Evolutionary conservation across 169 alveolate genomes (phyloP).

Genomic region (Plasmodium fragile): DNA sequence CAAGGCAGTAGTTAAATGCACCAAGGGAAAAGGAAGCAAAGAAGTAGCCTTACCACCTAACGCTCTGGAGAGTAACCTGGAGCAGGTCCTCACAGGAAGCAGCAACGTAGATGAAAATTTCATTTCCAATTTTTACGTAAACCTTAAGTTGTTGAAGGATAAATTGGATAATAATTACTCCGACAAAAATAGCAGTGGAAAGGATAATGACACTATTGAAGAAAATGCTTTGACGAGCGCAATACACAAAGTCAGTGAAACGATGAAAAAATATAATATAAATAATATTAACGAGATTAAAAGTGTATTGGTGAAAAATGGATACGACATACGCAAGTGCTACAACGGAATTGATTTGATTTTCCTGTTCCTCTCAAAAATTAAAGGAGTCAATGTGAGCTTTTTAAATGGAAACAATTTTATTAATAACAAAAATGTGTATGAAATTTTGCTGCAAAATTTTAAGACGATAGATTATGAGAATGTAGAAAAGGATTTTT

Average conservation of each 20-base stretch:
- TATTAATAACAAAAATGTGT: conserved; percentile 26
- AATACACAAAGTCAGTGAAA: conserved; percentile 34
- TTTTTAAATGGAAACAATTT: conserved; percentile 29
- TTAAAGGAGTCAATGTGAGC: conserved; percentile 56
- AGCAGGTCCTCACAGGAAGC: not conserved
- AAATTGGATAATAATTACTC: not conserved
- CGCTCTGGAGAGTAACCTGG: conserved; percentile 36
- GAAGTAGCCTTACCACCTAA: not conserved
- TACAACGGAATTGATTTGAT: conserved; percentile 63
- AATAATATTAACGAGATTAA: conserved; percentile 57
- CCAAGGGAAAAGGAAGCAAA: not conserved
- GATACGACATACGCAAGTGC: conserved; percentile 54
- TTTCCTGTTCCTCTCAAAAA: conserved; percentile 43
- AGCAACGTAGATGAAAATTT: conserved; percentile 21
- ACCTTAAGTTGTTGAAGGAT: conserved; percentile 39
- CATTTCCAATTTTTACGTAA: conserved; percentile 43
- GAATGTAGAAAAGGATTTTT: conserved; percentile 16
- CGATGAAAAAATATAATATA: conserved; percentile 47
- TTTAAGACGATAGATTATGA: conserved; percentile 18
- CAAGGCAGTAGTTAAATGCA: not conserved
- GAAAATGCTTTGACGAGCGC: conserved; percentile 1
- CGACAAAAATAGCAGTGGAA: not conserved
- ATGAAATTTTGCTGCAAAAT: conserved; percentile 41
- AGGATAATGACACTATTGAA: not conserved
- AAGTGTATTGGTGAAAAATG: conserved; percentile 25